Conservation (phyloP, 345 rosid genomes). For the Moringa oleifera region DNA sequence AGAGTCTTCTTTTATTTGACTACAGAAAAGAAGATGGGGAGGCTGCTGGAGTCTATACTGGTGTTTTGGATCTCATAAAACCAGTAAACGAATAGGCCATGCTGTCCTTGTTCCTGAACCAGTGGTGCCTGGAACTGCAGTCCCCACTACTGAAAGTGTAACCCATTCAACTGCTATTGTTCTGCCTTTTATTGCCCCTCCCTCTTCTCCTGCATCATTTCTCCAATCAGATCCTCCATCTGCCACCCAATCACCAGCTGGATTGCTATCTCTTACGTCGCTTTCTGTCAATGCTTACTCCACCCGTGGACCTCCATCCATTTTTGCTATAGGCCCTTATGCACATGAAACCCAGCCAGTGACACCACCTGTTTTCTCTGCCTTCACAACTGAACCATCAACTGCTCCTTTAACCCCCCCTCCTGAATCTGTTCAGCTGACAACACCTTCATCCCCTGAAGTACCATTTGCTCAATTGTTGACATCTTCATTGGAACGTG, state of each 20-base stretch:
- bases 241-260: slow-evolving; percentile 67
- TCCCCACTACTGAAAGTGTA: slow-evolving; percentile 31
- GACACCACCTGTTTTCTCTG: slow-evolving; percentile 94
- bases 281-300: slow-evolving; percentile 54
- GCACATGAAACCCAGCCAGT: slow-evolving; percentile 94
- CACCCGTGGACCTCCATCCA: slow-evolving; percentile 61
- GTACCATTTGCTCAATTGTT: slow-evolving; percentile 90
- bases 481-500: slow-evolving; percentile 81
- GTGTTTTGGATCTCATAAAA: slow-evolving; percentile 77
- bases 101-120: slow-evolving; percentile 78
- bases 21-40: slow-evolving; percentile 85
- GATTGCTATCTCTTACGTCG: slow-evolving; percentile 47
- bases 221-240: slow-evolving; percentile 87
- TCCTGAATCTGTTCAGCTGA: slow-evolving; percentile 69
- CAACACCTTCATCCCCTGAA: slow-evolving; percentile 95
- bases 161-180: slow-evolving; percentile 40
- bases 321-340: slow-evolving; percentile 79
- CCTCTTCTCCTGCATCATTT: slow-evolving; percentile 90
- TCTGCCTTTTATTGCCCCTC: slow-evolving; percentile 84
- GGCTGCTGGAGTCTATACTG: slow-evolving; percentile 71
- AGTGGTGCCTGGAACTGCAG: slow-evolving; percentile 32
- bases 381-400: slow-evolving; percentile 84
- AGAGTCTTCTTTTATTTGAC: slow-evolving; percentile 7
- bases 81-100: slow-evolving; percentile 70
- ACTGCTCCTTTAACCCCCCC: slow-evolving; percentile 95